Percentiles rank a stretch among this genome's conserved stretches.
phyloP scores from a whole-genome alignment of 805 yeast genomes.

The Maudiozyma pseudohumilis region DNA sequence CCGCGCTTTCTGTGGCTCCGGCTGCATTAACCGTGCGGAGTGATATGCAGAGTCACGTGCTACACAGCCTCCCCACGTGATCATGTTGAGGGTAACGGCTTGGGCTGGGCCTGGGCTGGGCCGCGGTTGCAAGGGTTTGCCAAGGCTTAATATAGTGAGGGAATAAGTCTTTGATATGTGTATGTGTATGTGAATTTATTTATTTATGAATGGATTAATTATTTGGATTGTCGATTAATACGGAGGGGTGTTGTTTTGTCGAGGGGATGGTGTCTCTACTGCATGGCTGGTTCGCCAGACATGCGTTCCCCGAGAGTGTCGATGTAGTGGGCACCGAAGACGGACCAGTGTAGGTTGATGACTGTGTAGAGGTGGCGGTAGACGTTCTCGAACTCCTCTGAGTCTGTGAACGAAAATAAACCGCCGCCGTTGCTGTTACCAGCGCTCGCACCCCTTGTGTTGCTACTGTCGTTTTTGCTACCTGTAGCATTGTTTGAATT shows the following conservation, averaged over 20 bases:
- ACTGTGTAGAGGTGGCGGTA: conserved; percentile 55
- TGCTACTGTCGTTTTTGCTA: conserved; percentile 1
- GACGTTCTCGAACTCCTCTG: conserved; percentile 48
- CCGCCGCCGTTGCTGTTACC: conserved; percentile 1
- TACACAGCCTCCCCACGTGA: no score
- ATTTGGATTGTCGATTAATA: background rate
- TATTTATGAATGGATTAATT: background rate
- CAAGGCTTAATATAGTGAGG: no score
- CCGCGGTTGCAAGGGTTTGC: no score
- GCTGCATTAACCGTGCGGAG: no score
- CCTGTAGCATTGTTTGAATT: conserved; percentile 3
- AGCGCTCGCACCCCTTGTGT: background rate
- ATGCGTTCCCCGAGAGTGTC: conserved; percentile 29
- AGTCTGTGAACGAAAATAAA: conserved; percentile 20
- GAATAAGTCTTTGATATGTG: background rate
- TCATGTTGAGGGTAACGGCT: no score
- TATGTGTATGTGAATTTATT: background rate
- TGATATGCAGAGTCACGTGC: no score
- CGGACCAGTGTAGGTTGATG: conserved; percentile 73
- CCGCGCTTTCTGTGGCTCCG: no score
- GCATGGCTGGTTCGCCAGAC: no score
- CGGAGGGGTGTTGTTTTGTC: background rate
- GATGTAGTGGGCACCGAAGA: conserved; percentile 61
- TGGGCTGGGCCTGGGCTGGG: no score
- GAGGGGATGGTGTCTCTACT: background rate